Evolutionary conservation across 257 asterid species (phyloP).

Genomic region (Solanum rostratum): DNA sequence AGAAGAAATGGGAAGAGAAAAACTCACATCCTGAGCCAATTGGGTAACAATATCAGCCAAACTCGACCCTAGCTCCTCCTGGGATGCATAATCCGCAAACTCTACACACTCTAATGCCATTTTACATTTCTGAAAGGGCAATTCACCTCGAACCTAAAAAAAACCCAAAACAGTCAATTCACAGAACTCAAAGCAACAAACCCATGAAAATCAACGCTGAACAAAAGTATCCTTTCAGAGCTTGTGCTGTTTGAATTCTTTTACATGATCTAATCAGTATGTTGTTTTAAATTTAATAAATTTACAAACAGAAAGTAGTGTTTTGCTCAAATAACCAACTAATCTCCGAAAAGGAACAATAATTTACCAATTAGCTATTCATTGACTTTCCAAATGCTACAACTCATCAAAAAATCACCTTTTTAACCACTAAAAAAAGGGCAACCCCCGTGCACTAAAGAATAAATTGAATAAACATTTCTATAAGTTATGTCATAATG

Average conservation of each 20-base stretch:
- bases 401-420: not conserved
- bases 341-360: not conserved
- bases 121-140: constrained; percentile 84
- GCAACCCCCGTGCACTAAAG: too few relatives aligned
- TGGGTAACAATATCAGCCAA: constrained; percentile 91
- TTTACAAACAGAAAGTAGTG: not conserved
- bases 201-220: not conserved
- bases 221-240: not conserved
- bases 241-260: not conserved
- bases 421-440: not conserved
- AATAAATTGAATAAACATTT: not conserved
- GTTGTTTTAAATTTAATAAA: not conserved
- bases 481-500: not conserved
- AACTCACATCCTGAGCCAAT: constrained; percentile 93
- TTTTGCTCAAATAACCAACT: not conserved
- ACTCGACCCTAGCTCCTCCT: constrained; percentile 79
- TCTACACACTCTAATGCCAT: constrained; percentile 84
- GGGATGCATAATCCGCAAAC: constrained; percentile 54
- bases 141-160: constrained; percentile 78
- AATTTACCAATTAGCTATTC: not conserved
- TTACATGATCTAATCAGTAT: not conserved
- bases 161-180: constrained; percentile 1
- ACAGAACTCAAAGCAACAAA: not conserved
- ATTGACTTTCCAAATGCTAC: not conserved
- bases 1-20: not conserved